Evolutionary conservation across 1,139 yeast genomes (phyloP).

Genomic region (Magnusiomyces sp.): DNA sequence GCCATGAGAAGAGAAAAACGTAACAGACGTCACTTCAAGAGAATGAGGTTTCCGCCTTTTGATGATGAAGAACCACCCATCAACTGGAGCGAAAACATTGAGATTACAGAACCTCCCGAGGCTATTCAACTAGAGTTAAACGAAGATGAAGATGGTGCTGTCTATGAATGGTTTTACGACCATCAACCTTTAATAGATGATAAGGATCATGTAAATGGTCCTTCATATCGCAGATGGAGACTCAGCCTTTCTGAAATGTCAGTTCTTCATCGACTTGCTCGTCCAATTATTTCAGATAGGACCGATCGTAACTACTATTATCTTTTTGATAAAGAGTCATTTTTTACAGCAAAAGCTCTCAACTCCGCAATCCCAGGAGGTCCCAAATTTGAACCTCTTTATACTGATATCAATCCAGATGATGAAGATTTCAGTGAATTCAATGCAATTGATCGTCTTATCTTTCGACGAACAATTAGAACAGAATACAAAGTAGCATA

Average conservation of each 20-base stretch:
- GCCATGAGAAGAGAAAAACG: constrained; percentile 91
- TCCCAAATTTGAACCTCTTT: constrained; percentile 90
- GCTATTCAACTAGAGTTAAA: constrained; percentile 60
- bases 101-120: constrained; percentile 62
- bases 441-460: constrained; percentile 78
- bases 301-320: constrained; percentile 53
- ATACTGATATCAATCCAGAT: constrained; percentile 55
- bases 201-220: constrained; percentile 52
- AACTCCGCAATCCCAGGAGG: constrained; percentile 90
- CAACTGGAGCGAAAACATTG: constrained; percentile 70
- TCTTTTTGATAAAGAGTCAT: constrained; percentile 66
- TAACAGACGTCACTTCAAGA: constrained; percentile 78
- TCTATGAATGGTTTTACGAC: constrained; percentile 75
- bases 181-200: constrained; percentile 64
- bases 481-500: constrained; percentile 82
- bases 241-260: constrained; percentile 56
- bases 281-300: constrained; percentile 56
- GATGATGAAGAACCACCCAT: constrained; percentile 97
- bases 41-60: constrained; percentile 91
- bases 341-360: constrained; percentile 84
- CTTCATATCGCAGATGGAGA: constrained; percentile 68
- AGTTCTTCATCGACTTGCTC: constrained; percentile 54
- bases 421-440: constrained; percentile 81
- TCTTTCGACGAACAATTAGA: constrained; percentile 64
- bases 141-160: constrained; percentile 48